Conservation (phyloP, 176 grass and related monocot species). For the Chloris gayana region DNA sequence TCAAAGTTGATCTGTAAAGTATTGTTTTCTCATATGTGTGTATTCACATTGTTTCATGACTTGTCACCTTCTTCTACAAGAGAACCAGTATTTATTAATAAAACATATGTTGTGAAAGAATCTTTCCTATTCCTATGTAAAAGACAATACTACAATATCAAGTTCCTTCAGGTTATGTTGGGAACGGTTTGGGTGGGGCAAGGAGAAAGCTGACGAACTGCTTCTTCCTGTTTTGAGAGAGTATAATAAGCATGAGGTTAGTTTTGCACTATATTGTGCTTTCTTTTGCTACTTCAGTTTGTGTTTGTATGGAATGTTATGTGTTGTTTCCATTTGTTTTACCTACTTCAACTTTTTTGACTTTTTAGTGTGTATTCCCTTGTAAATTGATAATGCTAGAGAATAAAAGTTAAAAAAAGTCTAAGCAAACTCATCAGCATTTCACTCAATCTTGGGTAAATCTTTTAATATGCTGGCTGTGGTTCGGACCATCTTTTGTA, state of each 20-base stretch:
- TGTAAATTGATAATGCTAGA: neutral
- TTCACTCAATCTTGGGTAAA: neutral
- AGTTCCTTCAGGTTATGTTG: conserved; percentile 76
- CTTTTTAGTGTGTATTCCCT: neutral
- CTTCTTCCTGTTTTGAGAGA: conserved; percentile 93
- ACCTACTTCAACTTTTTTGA: conserved; percentile 5
- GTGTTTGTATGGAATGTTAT: conserved; percentile 7
- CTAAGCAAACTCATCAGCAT: neutral
- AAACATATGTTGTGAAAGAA: neutral
- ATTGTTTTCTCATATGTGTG: neutral
- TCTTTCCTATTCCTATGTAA: conserved; percentile 22
- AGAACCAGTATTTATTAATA: neutral
- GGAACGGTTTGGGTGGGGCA: conserved; percentile 96
- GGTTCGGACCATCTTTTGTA: conserved; percentile 24
- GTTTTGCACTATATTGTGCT: conserved; percentile 20
- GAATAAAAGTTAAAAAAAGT: neutral
- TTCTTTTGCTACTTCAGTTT: conserved; percentile 22
- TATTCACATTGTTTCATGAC: neutral
- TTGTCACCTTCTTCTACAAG: neutral
- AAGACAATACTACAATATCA: conserved; percentile 26
- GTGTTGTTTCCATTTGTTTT: conserved; percentile 22
- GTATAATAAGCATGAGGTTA: conserved; percentile 90
- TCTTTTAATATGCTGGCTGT: neutral
- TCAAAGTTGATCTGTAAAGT: neutral
- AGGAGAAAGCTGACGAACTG: conserved; percentile 92